Base-by-base conservation (phyloP, 768 basidiomycete genomes). In the Agaricus sinodeliciosus region DNA sequence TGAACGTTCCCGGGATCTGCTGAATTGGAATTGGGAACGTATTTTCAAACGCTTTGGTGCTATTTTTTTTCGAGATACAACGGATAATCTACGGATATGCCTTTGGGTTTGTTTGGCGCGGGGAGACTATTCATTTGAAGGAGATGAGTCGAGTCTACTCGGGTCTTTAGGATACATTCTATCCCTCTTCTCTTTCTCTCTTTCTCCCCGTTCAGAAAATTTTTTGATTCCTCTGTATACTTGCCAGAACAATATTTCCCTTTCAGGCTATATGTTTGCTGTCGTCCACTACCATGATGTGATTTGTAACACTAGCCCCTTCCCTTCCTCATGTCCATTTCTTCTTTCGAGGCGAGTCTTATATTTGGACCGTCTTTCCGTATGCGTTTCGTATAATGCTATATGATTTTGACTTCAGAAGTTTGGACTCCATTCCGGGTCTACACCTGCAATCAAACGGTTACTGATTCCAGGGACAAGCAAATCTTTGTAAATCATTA, bases 141-240 rank as follows among this genome's bases (percentile, higher is more conserved):
- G 35, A 26, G 22, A 28, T 26, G 36, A 19, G 37, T 39, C 31
- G 44, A 35, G 15, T 11, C 36, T 16, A 46, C 26, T 46, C 44
- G 25, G 36, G 51, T 27, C 44, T 26, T 47, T 36, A 46, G 51
- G 51, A 53, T 46, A 51, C 13, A 15, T 46, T 45, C 27, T 52
- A 22, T 34, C 25, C 27, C 25, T 31, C 31, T 31, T 31, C 31
- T 11, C 31, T 31, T 8, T 31, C 8, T 11, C 31, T 8, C 31
- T 31, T 5, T 15, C n/a, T 13, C 41, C 13, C 13, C 13, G 25
- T 28, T 40, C 6, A 39, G 43, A 46, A 45, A 34, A 37, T 16
- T 16, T 22, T 46, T 53, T 19, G 43, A 12, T 11, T 45, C 43
- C 4, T 36, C 25, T 16, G 13, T 15, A 16, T 39, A 39, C 37